Evolutionary conservation across 805 yeast species (phyloP), one percentile per base, ranked within the genome.

Genomic region (Candida corydali): DNA sequence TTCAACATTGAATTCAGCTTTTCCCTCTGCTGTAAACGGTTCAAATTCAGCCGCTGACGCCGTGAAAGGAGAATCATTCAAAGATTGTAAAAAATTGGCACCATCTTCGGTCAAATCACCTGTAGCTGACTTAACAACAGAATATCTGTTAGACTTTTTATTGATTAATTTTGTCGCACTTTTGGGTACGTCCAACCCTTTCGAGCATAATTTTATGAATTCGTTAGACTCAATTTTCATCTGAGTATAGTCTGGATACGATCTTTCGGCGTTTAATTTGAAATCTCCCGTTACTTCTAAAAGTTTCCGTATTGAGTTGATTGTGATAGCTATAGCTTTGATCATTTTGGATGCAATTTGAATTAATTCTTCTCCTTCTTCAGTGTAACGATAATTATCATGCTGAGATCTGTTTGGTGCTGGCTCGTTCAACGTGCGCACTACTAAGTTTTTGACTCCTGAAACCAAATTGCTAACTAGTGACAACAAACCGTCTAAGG

Each of bases 361-460:
- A 34, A 81, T 76, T 52, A 84, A 66, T 10, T 69, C 71, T 34
- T 79, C 80, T 14, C 91, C 91, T 53, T 83, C 88, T 28, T 65
- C 66, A 0, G 88, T 76, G 49, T 78, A 79, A 39, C 65, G 70
- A 44, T 80, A 82, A 43, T 55, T 54, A 8, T 38, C 22, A 8
- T 29, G n/a, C 25, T 40, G 12, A 3, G 11, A 12, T 16, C 18
- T 24, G 29, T 33, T 40, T 29, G 47, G 57, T 52, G 49, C 57
- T 42, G 49, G 62, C 41, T 66, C 80, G 30, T 65, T 62, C 37
- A 75, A 52, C 0, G 81, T 75, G 39, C 69, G 71, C 3, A 76
- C 69, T 2, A 82, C 84, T 45, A 83, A 68, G 16, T 70, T 64
- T 49, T 80, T 81, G 2, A 82, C 84, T 31, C 78, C 73, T 0